These are phyloP conservation scores for Leccinum variicolor DNA, from an alignment of 768 basidiomycete genomes.

Conservation along the genomic window DNA sequence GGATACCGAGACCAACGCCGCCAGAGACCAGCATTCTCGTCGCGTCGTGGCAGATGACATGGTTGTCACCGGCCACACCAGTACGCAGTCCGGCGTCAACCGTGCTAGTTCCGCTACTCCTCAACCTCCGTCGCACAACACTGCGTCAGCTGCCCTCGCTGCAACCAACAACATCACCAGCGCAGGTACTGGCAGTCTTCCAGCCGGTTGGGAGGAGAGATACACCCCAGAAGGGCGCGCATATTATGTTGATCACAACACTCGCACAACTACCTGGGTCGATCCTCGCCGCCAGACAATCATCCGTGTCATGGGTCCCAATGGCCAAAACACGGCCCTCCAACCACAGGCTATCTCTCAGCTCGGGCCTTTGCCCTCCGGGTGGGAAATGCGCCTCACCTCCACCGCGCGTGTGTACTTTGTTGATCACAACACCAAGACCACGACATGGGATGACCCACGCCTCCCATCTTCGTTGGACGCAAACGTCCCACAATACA, in stretches of 20 bases:
- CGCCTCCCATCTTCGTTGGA: constrained; percentile 93
- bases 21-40: constrained; percentile 82
- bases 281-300: constrained; percentile 97
- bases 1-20: constrained; percentile 78
- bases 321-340: constrained; percentile 80
- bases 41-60: constrained; percentile 83
- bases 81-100: constrained; percentile 37
- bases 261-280: constrained; percentile 99
- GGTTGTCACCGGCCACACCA: constrained; percentile 63
- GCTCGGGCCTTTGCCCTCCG: constrained; percentile 93
- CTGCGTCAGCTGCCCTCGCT: constrained; percentile 48
- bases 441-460: constrained; percentile 99
- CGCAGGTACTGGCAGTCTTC: constrained; percentile 82
- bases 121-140: constrained; percentile 28
- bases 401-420: constrained; percentile 98
- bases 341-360: constrained; percentile 97
- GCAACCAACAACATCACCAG: constrained; percentile 51
- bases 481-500: constrained; percentile 98
- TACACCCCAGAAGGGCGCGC: constrained; percentile 98
- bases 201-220: constrained; percentile 98
- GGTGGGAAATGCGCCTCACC: constrained; percentile 99
- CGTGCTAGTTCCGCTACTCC: constrained; percentile 36
- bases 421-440: constrained; percentile 99
- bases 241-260: constrained; percentile 99
- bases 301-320: constrained; percentile 94